Evolutionary conservation across 192 early-diverging fungal species (phyloP), one percentile per base, ranked within the genome.

Genomic region (Podila minutissima): DNA sequence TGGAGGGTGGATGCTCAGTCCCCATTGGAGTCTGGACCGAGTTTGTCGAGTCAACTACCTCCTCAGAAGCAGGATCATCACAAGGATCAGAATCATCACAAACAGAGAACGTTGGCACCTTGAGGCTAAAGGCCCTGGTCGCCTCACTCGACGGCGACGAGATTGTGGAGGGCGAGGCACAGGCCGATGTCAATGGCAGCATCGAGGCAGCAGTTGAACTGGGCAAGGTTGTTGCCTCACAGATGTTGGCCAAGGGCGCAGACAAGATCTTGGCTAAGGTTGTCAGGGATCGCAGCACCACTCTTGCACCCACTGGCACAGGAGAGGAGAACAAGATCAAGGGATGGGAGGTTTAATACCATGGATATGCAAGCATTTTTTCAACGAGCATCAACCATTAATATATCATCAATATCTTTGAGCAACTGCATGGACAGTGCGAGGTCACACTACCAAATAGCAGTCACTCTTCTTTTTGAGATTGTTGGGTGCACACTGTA

Each of bases 1-100:
- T 99, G 28, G 95, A 99, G 85, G 97, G 97, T 46, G 97, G 97
- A 5, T 99, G 97, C 86, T 93, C 90, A 60, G 96, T 99, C 55
- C 97, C 97, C 5, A 92, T 98, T 70, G 97, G 97, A 37, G 96
- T 97, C 19, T 89, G 83, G 67, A 89, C 93, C 1, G 65, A 65
- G 65, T 92, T 89, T 84, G 66, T 79, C 41, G 41, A 46, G 20
- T 28, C 64, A n/a, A 55, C 53, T 1, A 4, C 31, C 31, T 59
- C 67, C 26, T 15, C n/a, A 28, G 28, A 28, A 35, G 28, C 3
- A 66, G 15, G 64, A 55, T 64, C 74, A 88, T 86, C 33, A 58
- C 49, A 48, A 28, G 20, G 46, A 51, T 35, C 49, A 19, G 61
- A 59, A 20, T 37, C 83, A 26, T 46, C 37, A 35, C 46, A 29